Evolutionary conservation across 768 basidiomycete species (phyloP), one percentile per base, ranked within the genome.

Genomic region (Lactarius deliciosus): DNA sequence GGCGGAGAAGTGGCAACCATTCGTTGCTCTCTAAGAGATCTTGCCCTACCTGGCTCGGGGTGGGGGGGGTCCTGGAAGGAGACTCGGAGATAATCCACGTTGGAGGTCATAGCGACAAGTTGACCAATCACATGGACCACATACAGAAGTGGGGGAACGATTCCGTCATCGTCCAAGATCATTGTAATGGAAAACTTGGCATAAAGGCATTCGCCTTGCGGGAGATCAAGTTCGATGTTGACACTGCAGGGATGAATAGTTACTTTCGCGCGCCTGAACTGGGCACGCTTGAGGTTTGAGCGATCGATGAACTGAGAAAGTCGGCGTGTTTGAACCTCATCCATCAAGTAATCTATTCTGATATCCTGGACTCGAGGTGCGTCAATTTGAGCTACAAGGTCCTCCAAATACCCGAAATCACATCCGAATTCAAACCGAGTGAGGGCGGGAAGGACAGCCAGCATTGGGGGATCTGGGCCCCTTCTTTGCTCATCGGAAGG

Each of bases 181-280:
- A 34, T 9, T 25, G 0, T 4, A 15, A 50, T 0, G 10, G 13
- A 22, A 22, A 50, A 6, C 3, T 5, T 4, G 10, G 47, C 47
- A 6, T n/a, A 22, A 50, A 5, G 4, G 47, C 2, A 13, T 25
- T 25, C 22, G 13, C 11, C 22, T 50, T 22, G 22, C 9, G 43
- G 18, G 20, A 3, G 43, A 22, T 50, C 11, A 5, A 50, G 13
- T 5, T 22, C 22, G 22, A 50, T 50, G 11, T 2, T 2, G 11
- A 5, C 47, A 1, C 22, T 10, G 2, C 6, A 3, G 3, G 3
- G 1, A 50, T 9, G 0, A 50, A 22, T 4, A 6, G 2, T 6
- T 10, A 50, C 11, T 22, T 50, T 4, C 0, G 22, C 11, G 13
- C 11, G n/a, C 22, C 47, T 50, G 47, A 50, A 22, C 22, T 50